Evolutionary conservation across 352 stramenopile species (phyloP), one percentile per base, ranked within the genome.

Genomic region (Phytopythium montanum): DNA sequence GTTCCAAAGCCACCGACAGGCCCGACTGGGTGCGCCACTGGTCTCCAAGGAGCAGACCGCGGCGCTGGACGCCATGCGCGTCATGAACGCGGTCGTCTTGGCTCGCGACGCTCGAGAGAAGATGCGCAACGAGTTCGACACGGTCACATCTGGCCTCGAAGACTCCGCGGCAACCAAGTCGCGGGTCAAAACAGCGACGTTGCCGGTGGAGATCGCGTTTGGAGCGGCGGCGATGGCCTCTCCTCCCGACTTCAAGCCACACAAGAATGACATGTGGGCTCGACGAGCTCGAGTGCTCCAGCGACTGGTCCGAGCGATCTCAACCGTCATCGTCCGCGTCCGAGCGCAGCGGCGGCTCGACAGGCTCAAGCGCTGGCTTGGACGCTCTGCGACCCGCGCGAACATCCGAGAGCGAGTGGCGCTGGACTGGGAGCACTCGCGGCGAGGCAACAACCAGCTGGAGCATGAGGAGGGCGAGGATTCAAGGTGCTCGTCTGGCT

Each of bases 221-320:
- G 33, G 33, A n/a, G 36, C 50, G 7, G 50, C 18, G 12, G 2
- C 4, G 19, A 34, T 12, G 19, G 10, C 59, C 21, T 68, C 79
- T 56, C 42, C 38, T 8, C 78, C 80, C 0, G 82, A 95, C 49
- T 97, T 92, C 55, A 95, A 96, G 57, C 59, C 62, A 28, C 90
- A 95, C 71, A 90, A 91, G 69, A 96, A 96, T 60, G 87, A 97
- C 61, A 51, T 96, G 60, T 97, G 88, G 90, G 55, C 61, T 1
- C 70, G 84, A 13, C 83, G 85, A 34, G 79, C 87, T 36, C 85
- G 81, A 36, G 60, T 90, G 33, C 64, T 86, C 6, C 80, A 88
- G 65, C 72, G 82, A n/a, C 62, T 96, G 21, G 57, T 90, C 19
- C 73, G 85, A 19, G 75, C 80, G 5, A 75, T 96, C 8, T 93